These are phyloP conservation scores for Rhodotorula toruloides DNA, from an alignment of 768 basidiomycete genomes.

Conservation along the genomic window DNA sequence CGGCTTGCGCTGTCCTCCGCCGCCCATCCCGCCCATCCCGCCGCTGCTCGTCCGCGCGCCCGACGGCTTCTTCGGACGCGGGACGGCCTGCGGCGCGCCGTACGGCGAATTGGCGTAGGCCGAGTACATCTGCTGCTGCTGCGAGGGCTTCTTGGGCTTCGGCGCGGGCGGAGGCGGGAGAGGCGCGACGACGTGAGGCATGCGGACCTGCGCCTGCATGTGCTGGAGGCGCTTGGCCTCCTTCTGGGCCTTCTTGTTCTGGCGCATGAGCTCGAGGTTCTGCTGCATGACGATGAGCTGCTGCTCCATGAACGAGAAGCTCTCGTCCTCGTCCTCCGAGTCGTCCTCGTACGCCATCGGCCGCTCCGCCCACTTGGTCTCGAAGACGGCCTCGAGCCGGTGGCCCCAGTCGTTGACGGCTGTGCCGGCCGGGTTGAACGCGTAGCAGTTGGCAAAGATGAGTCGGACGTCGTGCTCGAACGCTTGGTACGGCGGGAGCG, in stretches of 20 bases:
- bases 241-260: slow-evolving; percentile 62
- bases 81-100: slow-evolving; percentile 7
- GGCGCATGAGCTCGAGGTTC: slow-evolving; percentile 59
- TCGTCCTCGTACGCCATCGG: slow-evolving; percentile 37
- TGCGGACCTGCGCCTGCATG: slow-evolving; percentile 16
- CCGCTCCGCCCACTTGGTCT: slow-evolving; percentile 87
- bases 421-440: slow-evolving; percentile 83
- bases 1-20: slow-evolving; percentile 24
- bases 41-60: neutral
- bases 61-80: slow-evolving; percentile 20
- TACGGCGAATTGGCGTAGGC: slow-evolving; percentile 16
- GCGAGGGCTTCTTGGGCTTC: slow-evolving; percentile 14
- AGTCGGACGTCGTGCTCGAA: slow-evolving; percentile 88
- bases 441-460: slow-evolving; percentile 89
- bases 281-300: slow-evolving; percentile 73
- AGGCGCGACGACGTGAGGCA: slow-evolving; percentile 6
- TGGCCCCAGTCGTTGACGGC: slow-evolving; percentile 80
- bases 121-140: neutral
- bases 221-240: slow-evolving; percentile 52
- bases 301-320: slow-evolving; percentile 69
- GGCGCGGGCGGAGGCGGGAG: slow-evolving; percentile 18
- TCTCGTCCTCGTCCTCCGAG: slow-evolving; percentile 39
- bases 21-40: slow-evolving; percentile 2
- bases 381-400: slow-evolving; percentile 78
- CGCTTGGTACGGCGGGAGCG: slow-evolving; percentile 57